Base-by-base conservation (phyloP, 2,329 filamentous ascomycete species). In the Phaeosphaeria sp. region DNA sequence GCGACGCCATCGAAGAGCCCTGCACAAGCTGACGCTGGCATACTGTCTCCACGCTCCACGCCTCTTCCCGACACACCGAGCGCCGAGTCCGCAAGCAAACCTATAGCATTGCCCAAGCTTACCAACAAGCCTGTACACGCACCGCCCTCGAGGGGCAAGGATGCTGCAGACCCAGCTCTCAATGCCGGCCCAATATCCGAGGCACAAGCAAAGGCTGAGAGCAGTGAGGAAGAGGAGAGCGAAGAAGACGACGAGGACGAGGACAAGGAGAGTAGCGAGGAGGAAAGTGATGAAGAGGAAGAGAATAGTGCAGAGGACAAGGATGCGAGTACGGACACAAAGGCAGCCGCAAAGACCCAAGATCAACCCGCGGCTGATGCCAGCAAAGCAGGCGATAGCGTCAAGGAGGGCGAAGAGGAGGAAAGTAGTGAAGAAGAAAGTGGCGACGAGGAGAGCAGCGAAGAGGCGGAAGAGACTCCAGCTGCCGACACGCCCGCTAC, bases 381-480 rank as follows among this genome's bases (percentile, higher is more conserved):
- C 71, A 54, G 51, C 9, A 70, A 71, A 49, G 75, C 74, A 1
- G 66, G 67, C 5, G 72, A 71, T 50, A 77, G 74, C 51, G 76
- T 78, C 17, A 66, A 77, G 49, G 76, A 78, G 27, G 44, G 52
- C 33, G 52, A 49, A 15, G 24, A 59, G 22, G 50, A 49, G 2
- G 53, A 52, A 22, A 30, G 9, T 36, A 52, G 48, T n/a, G 46
- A 54, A 43, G 51, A 53, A 46, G 55, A 54, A 44, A 54, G 52
- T 13, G 36, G 15, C 22, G 44, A 54, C 17, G 44, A 46, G 4
- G 22, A 39, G 15, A 33, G 36, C n/a, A 39, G 6, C 27, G 43
- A 48, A 20, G 24, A 47, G 15, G 27, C 21, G n/a, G 46, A 54
- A 43, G 51, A 44, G 33, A 46, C 24, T 21, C n/a, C 22, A 25